Conservation (phyloP, 1,139 yeast genomes). For the Sugiyamaella grinbergsii region DNA sequence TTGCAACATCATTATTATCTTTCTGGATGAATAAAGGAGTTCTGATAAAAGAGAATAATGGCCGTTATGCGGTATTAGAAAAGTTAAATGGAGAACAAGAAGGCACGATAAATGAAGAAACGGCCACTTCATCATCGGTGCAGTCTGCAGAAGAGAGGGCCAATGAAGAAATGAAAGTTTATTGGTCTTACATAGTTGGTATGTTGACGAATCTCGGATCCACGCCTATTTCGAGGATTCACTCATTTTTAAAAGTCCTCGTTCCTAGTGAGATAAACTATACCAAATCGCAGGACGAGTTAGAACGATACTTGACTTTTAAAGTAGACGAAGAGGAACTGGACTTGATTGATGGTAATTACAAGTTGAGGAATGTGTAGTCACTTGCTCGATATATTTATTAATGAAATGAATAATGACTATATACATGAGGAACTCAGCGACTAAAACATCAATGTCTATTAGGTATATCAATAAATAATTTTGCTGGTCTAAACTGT, state of each 20-base stretch:
- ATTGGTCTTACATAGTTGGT: slow-evolving; percentile 55
- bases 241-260: slow-evolving; percentile 54
- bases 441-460: too few species aligned
- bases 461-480: slow-evolving; percentile 1
- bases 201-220: slow-evolving; percentile 60
- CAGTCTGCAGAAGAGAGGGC: slow-evolving; percentile 39
- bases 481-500: slow-evolving; percentile 1
- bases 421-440: too few species aligned
- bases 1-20: slow-evolving; percentile 31
- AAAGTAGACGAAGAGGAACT: slow-evolving; percentile 52
- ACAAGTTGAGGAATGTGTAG: slow-evolving; percentile 31
- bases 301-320: slow-evolving; percentile 45
- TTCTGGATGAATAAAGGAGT: slow-evolving; percentile 63
- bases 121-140: slow-evolving; percentile 31
- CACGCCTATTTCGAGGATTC: slow-evolving; percentile 52
- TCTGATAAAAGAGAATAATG: slow-evolving; percentile 40
- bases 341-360: slow-evolving; percentile 38
- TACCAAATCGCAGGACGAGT: slow-evolving; percentile 46
- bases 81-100: slow-evolving; percentile 26
- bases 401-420: too few species aligned
- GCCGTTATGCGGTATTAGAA: slow-evolving; percentile 34
- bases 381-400: neutral
- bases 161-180: slow-evolving; percentile 45
- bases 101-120: slow-evolving; percentile 17
- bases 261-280: slow-evolving; percentile 57